phyloP scores from a whole-genome alignment of 139 green algal species.

The Asterochloris erici region DNA sequence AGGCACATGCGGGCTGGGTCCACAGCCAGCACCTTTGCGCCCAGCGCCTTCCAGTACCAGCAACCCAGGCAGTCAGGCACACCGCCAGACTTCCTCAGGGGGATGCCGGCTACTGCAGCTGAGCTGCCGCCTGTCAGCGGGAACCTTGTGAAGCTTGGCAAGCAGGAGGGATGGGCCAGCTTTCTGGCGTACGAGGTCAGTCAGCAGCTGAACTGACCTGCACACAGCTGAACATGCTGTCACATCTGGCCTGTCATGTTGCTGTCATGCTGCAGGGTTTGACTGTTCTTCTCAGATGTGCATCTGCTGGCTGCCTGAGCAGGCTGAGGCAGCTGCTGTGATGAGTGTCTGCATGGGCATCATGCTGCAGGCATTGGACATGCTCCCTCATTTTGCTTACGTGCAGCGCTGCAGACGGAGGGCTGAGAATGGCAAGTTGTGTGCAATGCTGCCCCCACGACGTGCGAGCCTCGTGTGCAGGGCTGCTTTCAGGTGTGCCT shows the following conservation, averaged over 20 bases:
- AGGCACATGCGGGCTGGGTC: slow-evolving; percentile 14
- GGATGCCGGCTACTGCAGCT: not conserved
- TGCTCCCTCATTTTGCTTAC: no score
- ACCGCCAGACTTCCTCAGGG: not conserved
- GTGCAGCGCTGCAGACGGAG: no score
- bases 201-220: not conserved
- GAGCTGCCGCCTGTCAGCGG: not conserved
- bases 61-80: slow-evolving; percentile 4
- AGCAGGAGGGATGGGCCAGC: slow-evolving; percentile 41
- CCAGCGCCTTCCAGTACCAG: slow-evolving; percentile 13
- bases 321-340: no score
- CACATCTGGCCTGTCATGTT: no score
- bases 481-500: slow-evolving; percentile 49
- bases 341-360: no score
- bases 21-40: slow-evolving; percentile 5
- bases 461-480: slow-evolving; percentile 17
- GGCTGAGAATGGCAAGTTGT: no score
- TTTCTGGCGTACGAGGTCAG: slow-evolving; percentile 52
- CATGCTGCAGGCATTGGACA: no score
- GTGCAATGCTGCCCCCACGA: not conserved
- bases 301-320: no score
- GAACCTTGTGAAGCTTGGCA: slow-evolving; percentile 36
- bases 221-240: not conserved
- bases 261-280: no score
- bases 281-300: no score